Percentiles rank a stretch among this genome's conserved stretches.
phyloP scores from a whole-genome alignment of 2,329 filamentous ascomycete genomes.

The Septoria linicola region DNA sequence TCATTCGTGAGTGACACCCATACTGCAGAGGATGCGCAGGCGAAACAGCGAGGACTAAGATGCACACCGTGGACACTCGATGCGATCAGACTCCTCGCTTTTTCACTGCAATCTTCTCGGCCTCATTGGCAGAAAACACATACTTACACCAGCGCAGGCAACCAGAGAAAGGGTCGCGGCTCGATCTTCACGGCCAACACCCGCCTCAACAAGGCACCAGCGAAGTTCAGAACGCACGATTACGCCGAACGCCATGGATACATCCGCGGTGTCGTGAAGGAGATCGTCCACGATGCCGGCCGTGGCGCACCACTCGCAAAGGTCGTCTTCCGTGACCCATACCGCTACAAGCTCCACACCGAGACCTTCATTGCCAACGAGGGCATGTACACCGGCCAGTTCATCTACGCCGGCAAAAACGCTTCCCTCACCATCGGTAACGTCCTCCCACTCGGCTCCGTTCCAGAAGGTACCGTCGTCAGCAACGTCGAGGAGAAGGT shows the following conservation, averaged over 20 bases:
- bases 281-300: slow-evolving; percentile 98
- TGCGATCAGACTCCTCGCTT: slow-evolving; percentile 3
- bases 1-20: slow-evolving; percentile 18
- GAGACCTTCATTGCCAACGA: slow-evolving; percentile 99
- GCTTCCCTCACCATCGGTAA: slow-evolving; percentile 95
- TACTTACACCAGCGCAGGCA: slow-evolving; percentile 57
- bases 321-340: slow-evolving; percentile 95
- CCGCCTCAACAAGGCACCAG: slow-evolving; percentile 83
- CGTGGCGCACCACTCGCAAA: slow-evolving; percentile 97
- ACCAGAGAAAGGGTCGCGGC: slow-evolving; percentile 73
- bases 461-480: slow-evolving; percentile 98
- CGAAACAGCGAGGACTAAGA: slow-evolving; percentile 6
- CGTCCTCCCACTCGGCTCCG: slow-evolving; percentile 87
- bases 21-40: slow-evolving; percentile 6
- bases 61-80: slow-evolving; percentile 2
- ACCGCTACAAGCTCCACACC: slow-evolving; percentile 95
- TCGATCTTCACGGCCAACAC: slow-evolving; percentile 65
- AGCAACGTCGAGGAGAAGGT: slow-evolving; percentile 99
- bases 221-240: slow-evolving; percentile 96
- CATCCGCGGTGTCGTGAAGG: slow-evolving; percentile 94
- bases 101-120: slow-evolving; percentile 5
- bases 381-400: slow-evolving; percentile 99
- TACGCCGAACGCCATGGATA: slow-evolving; percentile 81
- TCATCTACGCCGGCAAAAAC: slow-evolving; percentile 99
- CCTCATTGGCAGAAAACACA: slow-evolving; percentile 9